Base-by-base conservation (phyloP, 2,329 filamentous ascomycete species). In the Paraphaeosphaeria sporulosa region DNA sequence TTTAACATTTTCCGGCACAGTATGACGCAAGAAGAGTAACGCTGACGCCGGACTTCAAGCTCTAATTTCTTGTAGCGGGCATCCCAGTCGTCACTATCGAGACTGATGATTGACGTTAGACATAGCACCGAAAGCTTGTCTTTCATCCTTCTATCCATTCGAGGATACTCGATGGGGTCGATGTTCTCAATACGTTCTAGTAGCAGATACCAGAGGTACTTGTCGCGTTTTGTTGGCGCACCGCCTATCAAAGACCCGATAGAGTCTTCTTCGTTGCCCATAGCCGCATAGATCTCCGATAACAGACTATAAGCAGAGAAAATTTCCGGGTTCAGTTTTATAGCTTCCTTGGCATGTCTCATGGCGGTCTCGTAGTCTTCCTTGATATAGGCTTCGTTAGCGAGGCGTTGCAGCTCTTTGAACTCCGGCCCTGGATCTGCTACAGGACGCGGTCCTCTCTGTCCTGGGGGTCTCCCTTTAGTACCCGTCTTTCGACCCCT, bases 401-500 rank as follows among this genome's bases (percentile, higher is more conserved):
- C 91, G 70, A 86, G 82, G 49, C 85, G 84, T 51, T 93, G 83
- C 44, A 89, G 82, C 43, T 86, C 82, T 69, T 89, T 92, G 74
- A 93, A 91, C 66, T 93, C 89, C 43, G 85, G 87, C 47, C 89
- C 86, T 17, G 89, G 89, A 72, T 91, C 89, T 9, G 86, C 88
- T 25, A 87, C 85, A 72, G 88, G 87, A 30, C 78, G 77, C 50
- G 80, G 79, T 17, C 81, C 80, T 66, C 75, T 72, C 36, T 67
- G 70, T n/a, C 74, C 73, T 57, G 70, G 73, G 15, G 68, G 68
- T 49, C 71, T 65, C 50, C 72, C 71, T 51, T 66, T 64, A 13
- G 66, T 69, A 44, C 64, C 69, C 19, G 61, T 56, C 62, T 70
- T 71, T 32, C 63, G 66, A 46, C 64, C 66, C 38, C 68, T 67